Evolutionary conservation across 1,284 basidiomycete genomes (phyloP), one percentile per base, ranked within the genome.

Genomic region (Apiotrichum sp.): DNA sequence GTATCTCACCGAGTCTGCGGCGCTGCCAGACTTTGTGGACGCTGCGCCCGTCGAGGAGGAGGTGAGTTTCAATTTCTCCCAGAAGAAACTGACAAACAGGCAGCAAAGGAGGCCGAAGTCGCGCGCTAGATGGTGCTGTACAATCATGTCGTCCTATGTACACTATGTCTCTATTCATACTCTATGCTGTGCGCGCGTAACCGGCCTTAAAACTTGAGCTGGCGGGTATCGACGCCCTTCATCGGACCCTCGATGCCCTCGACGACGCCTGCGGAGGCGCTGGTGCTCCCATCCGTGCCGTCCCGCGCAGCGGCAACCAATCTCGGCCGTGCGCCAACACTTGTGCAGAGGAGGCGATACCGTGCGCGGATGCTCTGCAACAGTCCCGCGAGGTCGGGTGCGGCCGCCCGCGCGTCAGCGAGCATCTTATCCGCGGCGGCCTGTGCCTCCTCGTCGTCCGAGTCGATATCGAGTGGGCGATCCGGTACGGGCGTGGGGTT

Each of bases 1-100:
- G 2, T 96, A 96, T 76, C 80, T 96, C 3, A 78, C 85, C 32
- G 90, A 93, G 70, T 78, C 91, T 50, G 87, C 85, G 72, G 88
- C 88, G 68, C 83, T 84, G 35, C 93, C 93, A 47, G 91, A 95
- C 72, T 93, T 95, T 72, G 79, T 93, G 14, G 92, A 96, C 69
- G 85, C 91, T 57, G 78, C 87, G 33, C 91, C 91, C 1, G 61
- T 78, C 16, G 74, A 76, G 59, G 61, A 62, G 22, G 67, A 63
- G 45, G 71, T 72, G 53, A 61, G 72, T 63, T n/a, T 6, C 5
- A 6, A 11, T 11, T n/a, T 36, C 6, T 7, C 5, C 11, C 9
- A 22, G 22, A 22, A 22, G 22, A 22, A 47, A 13, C 45, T 50
- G 41, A 50, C 42, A 38, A 43, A 4, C 38, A 42, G 52, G 31